Base-by-base conservation (phyloP, 441 rosid species). In the Erodium texanum region DNA sequence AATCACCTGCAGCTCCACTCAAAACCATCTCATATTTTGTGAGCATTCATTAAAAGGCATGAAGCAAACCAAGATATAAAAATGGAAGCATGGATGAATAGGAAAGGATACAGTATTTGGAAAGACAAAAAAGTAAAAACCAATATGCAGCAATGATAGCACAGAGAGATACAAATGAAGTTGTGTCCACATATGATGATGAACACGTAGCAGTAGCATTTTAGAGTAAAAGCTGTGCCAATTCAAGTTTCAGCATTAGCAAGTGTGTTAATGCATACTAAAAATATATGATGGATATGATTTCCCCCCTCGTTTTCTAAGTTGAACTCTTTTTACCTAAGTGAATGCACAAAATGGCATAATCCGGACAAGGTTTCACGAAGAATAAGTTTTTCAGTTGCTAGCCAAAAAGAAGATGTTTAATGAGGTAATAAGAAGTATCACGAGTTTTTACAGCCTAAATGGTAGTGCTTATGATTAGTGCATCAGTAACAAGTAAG, bases 1-100 rank as follows among this genome's bases (percentile, higher is more conserved):
- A 62, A 90, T 90, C 65, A 87, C 76, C 96, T 87, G 85, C 77
- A 75, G 71, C 66, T 3, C 71, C 63, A 48, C 72, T 70, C 29
- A 36, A 15, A 23, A 64, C 48, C 64, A 71, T 62, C 10, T 50
- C 24, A 59, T 58, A 56, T 2, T 43, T 66, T 19, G 6, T 23
- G 27, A 45, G 62, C 29, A 41, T 48, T 15, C 56, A 48, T 5
- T 22, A 50, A 66, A 64, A 9, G 41, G 8, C 19, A 61, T 66
- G 61, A 54, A 64, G 29, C 24, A 64, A 67, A 58, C 32, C 67
- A 1, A 58, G 27, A 70, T 62, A 75, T 52, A 19, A 58, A 73
- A 73, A 8, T 0, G 63, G 36, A 61, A 34, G 66, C 12, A 41
- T 36, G 24, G 24, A 15, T n/a, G 24, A 41, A 23, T 52, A 3